These are phyloP conservation scores for Tolypocladium inflatum DNA, from an alignment of 2,329 filamentous ascomycete species.

Conservation along the genomic window DNA sequence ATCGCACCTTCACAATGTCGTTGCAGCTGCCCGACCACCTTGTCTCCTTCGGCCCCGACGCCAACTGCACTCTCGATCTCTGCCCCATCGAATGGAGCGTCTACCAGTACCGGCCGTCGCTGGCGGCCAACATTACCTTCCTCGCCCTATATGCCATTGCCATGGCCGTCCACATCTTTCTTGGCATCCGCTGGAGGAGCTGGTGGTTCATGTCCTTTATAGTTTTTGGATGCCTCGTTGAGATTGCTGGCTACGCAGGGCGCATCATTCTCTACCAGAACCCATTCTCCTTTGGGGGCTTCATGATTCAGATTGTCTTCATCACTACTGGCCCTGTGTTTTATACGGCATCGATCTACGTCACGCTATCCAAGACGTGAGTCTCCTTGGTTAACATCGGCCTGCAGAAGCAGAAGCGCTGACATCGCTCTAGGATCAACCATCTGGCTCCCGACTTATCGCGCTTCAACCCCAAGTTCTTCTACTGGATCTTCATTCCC, in stretches of 20 bases:
- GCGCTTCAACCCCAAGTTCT: constrained; percentile 28
- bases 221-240: constrained; percentile 42
- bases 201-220: constrained; percentile 38
- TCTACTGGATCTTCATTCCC: constrained; percentile 39
- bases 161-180: constrained; percentile 27
- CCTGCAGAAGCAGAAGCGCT: not conserved
- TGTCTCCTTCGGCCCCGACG: constrained; percentile 28
- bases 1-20: not conserved
- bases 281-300: constrained; percentile 46
- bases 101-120: constrained; percentile 29
- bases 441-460: constrained; percentile 26
- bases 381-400: not conserved
- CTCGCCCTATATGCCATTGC: constrained; percentile 30
- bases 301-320: constrained; percentile 50
- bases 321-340: constrained; percentile 31
- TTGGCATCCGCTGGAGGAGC: constrained; percentile 27
- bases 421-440: constrained; percentile 22
- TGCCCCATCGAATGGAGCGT: constrained; percentile 32
- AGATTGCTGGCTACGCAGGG: constrained; percentile 52
- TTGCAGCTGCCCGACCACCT: not conserved
- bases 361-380: constrained; percentile 40
- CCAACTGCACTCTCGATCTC: constrained; percentile 36
- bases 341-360: constrained; percentile 53
- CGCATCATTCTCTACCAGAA: constrained; percentile 45
- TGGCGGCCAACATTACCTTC: constrained; percentile 36